phyloP scores from a whole-genome alignment of 2,329 filamentous ascomycete species.

The Aureobasidium sp. region DNA sequence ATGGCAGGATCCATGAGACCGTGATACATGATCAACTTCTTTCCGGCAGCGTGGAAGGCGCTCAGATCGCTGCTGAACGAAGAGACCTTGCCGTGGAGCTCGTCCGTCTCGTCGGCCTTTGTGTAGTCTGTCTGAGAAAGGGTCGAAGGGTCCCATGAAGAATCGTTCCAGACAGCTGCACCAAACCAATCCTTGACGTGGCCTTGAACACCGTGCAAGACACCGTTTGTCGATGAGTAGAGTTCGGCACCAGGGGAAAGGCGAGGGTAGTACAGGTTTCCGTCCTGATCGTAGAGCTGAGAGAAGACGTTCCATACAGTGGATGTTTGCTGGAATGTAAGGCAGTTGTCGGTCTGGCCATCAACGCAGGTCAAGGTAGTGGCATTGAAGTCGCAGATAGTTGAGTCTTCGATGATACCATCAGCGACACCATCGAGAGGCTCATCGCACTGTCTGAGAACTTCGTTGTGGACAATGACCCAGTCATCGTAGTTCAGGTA shows the following conservation, averaged over 20 bases:
- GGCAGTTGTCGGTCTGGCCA: slow-evolving; percentile 30
- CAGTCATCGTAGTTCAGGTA: slow-evolving; percentile 34
- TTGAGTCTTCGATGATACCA: slow-evolving; percentile 39
- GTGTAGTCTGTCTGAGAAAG: slow-evolving; percentile 35
- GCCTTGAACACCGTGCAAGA: slow-evolving; percentile 36
- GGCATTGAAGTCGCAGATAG: slow-evolving; percentile 35
- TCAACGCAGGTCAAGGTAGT: slow-evolving; percentile 31
- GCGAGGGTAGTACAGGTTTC: slow-evolving; percentile 41
- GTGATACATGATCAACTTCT: slow-evolving; percentile 37
- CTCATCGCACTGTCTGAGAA: slow-evolving; percentile 43
- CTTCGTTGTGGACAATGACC: slow-evolving; percentile 34
- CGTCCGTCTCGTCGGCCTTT: slow-evolving; percentile 27
- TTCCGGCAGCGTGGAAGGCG: slow-evolving; percentile 31
- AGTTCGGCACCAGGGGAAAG: slow-evolving; percentile 42
- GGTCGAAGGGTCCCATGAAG: slow-evolving; percentile 32
- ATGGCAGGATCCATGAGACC: slow-evolving; percentile 38
- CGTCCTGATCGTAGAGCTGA: slow-evolving; percentile 34
- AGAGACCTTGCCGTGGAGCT: slow-evolving; percentile 28
- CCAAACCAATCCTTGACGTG: slow-evolving; percentile 42
- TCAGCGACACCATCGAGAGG: slow-evolving; percentile 40
- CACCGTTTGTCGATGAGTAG: slow-evolving; percentile 27
- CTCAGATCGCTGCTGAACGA: slow-evolving; percentile 27
- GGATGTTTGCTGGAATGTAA: slow-evolving; percentile 35
- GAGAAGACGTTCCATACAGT: slow-evolving; percentile 36
- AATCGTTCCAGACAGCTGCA: slow-evolving; percentile 40